Evolutionary conservation across 306 rosid species (phyloP), one percentile per base, ranked within the genome.

Genomic region (Vicia faba): DNA sequence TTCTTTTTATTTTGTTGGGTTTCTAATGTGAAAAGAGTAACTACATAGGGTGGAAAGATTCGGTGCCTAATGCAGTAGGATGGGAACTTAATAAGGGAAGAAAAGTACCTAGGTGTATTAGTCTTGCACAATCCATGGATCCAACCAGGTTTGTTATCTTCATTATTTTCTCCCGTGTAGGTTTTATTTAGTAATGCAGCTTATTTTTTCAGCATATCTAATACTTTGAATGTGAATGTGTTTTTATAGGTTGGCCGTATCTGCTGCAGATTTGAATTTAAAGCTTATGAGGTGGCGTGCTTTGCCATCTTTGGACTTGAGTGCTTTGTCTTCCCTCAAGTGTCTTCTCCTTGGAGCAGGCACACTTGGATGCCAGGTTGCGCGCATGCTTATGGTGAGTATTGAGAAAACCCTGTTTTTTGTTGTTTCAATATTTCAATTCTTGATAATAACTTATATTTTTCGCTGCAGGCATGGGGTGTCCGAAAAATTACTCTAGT

Each of bases 201-300:
- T 60, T 78, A 20, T 14, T 58, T 7, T 7, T 4, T 61, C 11
- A 55, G 20, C 40, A 10, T 33, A 31, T 58, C 53, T 44, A 13
- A 43, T 76, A 28, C 69, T 66, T 68, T 72, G 41, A 46, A 31
- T 67, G 18, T 72, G 41, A 46, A 31, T 67, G 18, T 56, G 14
- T 36, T 53, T 81, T 63, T 77, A 69, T 89, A 93, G 98, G 86
- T 82, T 93, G 83, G 98, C 98, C 25, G 45, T 88, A 82, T 89
- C 98, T 54, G 98, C 98, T 69, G 96, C 98, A 71, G 97, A 93
- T 86, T 89, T 93, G 85, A 93, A 93, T 81, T 81, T 93, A 80
- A 93, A 91, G 84, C 87, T 93, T 64, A 93, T 93, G 97, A 93
- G 97, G 62, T 93, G 98, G 97, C 97, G 97, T 69, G 98, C 91